phyloP scores from a whole-genome alignment of 371 early-diverging fungal genomes.

The Rhizopus arrhizus region DNA sequence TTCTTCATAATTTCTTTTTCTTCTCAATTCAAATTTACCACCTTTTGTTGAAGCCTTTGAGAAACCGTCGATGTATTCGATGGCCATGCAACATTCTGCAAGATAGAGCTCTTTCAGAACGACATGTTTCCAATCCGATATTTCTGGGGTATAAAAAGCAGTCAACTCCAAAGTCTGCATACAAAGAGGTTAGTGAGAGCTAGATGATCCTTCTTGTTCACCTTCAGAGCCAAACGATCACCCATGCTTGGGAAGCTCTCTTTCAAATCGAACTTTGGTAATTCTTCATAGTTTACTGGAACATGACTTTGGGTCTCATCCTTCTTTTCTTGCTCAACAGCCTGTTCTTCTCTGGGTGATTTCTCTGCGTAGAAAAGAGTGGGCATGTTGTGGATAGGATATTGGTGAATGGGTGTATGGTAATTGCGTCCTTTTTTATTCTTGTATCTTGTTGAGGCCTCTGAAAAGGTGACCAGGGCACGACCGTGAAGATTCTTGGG shows the following conservation, averaged over 20 bases:
- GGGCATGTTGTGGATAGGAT: constrained; percentile 22
- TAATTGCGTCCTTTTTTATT: not conserved
- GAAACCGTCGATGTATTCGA: constrained; percentile 22
- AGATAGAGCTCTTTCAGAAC: constrained; percentile 12
- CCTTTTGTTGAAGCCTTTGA: constrained; percentile 22
- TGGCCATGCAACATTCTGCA: not conserved
- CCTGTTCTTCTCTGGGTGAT: not conserved
- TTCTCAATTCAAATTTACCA: constrained; percentile 32
- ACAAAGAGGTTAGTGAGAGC: not conserved
- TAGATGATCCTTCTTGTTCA: constrained; percentile 7
- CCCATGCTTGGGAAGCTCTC: constrained; percentile 13
- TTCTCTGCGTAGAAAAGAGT: constrained; percentile 25
- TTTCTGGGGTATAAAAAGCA: constrained; percentile 31
- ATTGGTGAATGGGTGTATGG: constrained; percentile 1
- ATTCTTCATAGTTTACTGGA: constrained; percentile 19
- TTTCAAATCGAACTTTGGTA: constrained; percentile 11
- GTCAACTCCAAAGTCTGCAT: not conserved
- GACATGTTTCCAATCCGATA: constrained; percentile 34
- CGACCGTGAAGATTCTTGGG: constrained; percentile 24
- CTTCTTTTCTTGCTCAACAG: not conserved
- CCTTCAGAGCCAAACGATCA: constrained; percentile 29
- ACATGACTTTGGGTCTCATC: not conserved
- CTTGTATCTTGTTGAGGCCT: constrained; percentile 9
- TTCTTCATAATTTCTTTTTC: constrained; percentile 17
- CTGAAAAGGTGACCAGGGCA: constrained; percentile 22